Conservation (phyloP, 257 asterid species). For the Solanum microdontum region DNA sequence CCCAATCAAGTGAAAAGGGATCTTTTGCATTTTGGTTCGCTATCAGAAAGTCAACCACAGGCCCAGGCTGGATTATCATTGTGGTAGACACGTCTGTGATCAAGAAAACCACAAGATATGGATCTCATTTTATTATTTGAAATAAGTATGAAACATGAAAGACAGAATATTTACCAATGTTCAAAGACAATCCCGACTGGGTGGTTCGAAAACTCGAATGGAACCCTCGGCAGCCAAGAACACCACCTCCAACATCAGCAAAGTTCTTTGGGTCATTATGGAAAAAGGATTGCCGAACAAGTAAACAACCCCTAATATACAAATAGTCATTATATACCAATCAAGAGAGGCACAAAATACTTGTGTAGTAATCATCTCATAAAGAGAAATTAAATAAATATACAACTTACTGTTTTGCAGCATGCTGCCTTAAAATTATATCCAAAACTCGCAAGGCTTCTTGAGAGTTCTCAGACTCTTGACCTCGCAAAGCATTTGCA, state of each 20-base stretch:
- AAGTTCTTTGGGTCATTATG: slow-evolving; percentile 63
- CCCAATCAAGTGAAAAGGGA: slow-evolving; percentile 71
- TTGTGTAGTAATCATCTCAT: not conserved
- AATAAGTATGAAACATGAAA: not conserved
- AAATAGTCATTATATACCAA: not conserved
- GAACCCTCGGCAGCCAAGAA: slow-evolving; percentile 83
- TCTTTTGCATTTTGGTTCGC: slow-evolving; percentile 73
- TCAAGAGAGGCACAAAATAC: not conserved
- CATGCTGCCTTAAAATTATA: slow-evolving; percentile 89
- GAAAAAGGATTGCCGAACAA: slow-evolving; percentile 80
- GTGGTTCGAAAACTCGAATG: slow-evolving; percentile 83
- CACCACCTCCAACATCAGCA: slow-evolving; percentile 84
- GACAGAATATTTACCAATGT: slow-evolving; percentile 44
- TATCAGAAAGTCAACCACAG: slow-evolving; percentile 55
- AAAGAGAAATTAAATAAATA: not conserved
- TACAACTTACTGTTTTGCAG: slow-evolving; percentile 83
- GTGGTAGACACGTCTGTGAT: slow-evolving; percentile 74
- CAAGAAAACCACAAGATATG: not conserved
- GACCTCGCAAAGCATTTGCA: slow-evolving; percentile 77
- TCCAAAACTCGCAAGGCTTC: slow-evolving; percentile 84
- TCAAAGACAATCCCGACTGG: slow-evolving; percentile 76
- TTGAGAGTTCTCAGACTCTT: slow-evolving; percentile 73
- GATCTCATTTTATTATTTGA: not conserved
- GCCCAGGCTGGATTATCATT: slow-evolving; percentile 83
- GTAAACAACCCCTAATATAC: slow-evolving; percentile 64